Percentiles rank a stretch among this genome's conserved stretches.
phyloP scores from a whole-genome alignment of 116 monocot genomes.

The Cymodocea nodosa region DNA sequence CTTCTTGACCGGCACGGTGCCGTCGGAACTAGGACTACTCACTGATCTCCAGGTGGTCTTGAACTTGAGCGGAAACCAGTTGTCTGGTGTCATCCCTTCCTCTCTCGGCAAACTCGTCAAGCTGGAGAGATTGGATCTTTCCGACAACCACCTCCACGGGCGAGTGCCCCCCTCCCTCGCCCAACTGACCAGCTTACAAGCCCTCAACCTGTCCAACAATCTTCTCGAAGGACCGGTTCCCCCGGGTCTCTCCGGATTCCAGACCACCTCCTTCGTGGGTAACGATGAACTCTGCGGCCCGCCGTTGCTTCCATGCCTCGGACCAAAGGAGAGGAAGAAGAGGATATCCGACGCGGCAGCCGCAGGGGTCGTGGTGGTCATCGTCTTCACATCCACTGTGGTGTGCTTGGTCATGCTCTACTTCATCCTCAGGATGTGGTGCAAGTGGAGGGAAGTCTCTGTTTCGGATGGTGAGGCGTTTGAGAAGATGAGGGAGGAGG shows the following conservation, averaged over 20 bases:
- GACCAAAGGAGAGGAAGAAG: background rate
- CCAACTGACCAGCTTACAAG: constrained; percentile 57
- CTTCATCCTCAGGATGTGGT: constrained; percentile 78
- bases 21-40: constrained; percentile 47
- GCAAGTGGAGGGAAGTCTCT: constrained; percentile 62
- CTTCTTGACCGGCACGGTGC: constrained; percentile 48
- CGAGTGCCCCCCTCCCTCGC: constrained; percentile 40
- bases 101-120: constrained; percentile 64
- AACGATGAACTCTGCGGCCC: constrained; percentile 52
- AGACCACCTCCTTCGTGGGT: constrained; percentile 35
- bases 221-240: constrained; percentile 58
- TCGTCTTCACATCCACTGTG: constrained; percentile 51
- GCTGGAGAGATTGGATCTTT: constrained; percentile 76
- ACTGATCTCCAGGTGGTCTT: constrained; percentile 74
- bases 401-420: constrained; percentile 63
- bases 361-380: constrained; percentile 40
- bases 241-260: constrained; percentile 34
- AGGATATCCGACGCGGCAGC: constrained; percentile 33
- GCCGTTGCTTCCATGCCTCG: constrained; percentile 31
- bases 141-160: constrained; percentile 61
- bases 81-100: constrained; percentile 70
- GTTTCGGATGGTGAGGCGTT: constrained; percentile 54
- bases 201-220: constrained; percentile 56
- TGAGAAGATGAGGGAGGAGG: constrained; percentile 6
- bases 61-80: constrained; percentile 59